Base-by-base conservation (phyloP, 805 yeast species). In the Pichia paraexigua region DNA sequence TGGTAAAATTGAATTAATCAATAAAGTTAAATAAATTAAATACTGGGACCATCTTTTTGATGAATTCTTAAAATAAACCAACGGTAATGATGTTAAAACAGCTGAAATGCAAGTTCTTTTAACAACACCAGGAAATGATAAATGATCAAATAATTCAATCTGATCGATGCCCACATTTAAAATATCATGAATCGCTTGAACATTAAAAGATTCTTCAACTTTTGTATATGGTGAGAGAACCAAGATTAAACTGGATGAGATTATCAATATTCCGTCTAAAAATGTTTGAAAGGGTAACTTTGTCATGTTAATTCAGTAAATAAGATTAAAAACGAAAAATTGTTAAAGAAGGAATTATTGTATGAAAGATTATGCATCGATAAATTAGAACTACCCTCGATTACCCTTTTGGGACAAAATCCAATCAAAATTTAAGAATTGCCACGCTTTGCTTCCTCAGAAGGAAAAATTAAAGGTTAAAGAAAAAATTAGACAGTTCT, bases 191-290 rank as follows among this genome's bases (percentile, higher is more conserved):
- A 88, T 73, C 0, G 97, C 97, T 61, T 92, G 97, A 44, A 87
- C 71, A 59, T 84, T 87, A 73, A 92, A 92, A 28, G 96, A 87
- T 65, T 92, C 98, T 64, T 92, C 97, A 0, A 92, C 97, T 67
- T 92, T 92, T 1, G 97, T 85, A 66, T 71, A 88, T 0, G 97
- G 97, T 0, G 96, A 46, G 1, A 78, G 59, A 12, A 71, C 56
- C 54, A 85, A 58, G 62, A 83, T 82, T 45, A 68, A 66, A 2
- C 73, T 63, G 12, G 85, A 73, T 7, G 76, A 63, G 3, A 68
- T 71, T 21, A 85, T 54, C 17, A 84, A 64, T 7, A 70, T 52
- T 7, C 49, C 35, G 52, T 65, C 64, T 12, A 63, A 45, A 2
- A 47, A 2, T 5, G 30, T 17, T 13, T 48, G 48, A 8, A 44